Evolutionary conservation across 2,329 filamentous ascomycete species (phyloP), one percentile per base, ranked within the genome.

Genomic region (Claviceps africana): DNA sequence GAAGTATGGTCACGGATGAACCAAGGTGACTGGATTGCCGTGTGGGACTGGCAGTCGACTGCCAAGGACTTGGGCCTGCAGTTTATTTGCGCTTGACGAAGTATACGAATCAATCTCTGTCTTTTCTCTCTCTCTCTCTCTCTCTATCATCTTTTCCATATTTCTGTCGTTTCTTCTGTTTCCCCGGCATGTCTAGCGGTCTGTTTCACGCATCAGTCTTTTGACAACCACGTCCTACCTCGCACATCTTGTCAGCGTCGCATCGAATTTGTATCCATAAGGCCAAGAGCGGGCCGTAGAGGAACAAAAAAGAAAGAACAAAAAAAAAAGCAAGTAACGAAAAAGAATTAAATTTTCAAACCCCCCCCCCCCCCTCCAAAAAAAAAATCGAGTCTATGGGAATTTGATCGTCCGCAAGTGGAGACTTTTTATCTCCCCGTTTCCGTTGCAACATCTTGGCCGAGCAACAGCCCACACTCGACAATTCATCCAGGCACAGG

Each of bases 1-100:
- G 73, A 77, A 57, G 68, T 83, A 3, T 83, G 80, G 80, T 64
- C 68, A 22, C 68, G 77, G 22, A 82, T 83, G 77, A 76, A 75
- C 28, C 62, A 64, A 10, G 77, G 74, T 21, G 76, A 82, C 48
- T 82, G 78, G 74, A 58, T 70, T 28, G 70, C 71, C 19, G 78
- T 77, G 8, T 84, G 81, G 81, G 81, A 84, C 61, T 83, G 79
- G 79, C 79, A 82, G 55, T 67, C 68, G 3, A 71, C 82, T 30
- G 78, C 79, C 1, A 65, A 69, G 51, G 60, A 67, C 8, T 72
- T 81, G 64, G 71, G 69, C 0, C 68, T 82, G 37, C 75, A 81
- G 62, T 81, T 82, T 57, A 67, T 79, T 2, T 78, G 76, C 61
- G 64, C 68, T 25, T 72, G 8, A 47, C 71, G 40, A 43, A 22